Evolutionary conservation across 1,139 yeast species (phyloP).

Genomic region (Geotrichum histeridarum): DNA sequence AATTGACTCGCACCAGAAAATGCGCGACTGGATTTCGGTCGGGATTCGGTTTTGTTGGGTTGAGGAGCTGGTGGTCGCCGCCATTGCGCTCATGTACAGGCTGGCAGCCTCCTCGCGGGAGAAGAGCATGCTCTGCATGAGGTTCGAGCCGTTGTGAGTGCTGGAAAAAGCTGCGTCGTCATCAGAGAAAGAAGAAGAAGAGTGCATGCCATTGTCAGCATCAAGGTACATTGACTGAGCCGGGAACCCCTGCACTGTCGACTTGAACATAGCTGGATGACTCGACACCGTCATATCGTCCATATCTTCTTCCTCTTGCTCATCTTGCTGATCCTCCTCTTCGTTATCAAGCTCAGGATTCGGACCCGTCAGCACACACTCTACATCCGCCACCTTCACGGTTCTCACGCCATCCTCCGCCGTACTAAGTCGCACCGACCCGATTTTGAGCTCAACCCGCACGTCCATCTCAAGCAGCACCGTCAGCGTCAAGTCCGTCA

Average conservation of each 20-base stretch:
- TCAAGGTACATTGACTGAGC: slow-evolving; percentile 11
- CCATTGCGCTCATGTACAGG: slow-evolving; percentile 72
- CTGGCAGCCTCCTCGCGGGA: slow-evolving; percentile 69
- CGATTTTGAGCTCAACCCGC: slow-evolving; percentile 42
- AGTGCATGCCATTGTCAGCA: slow-evolving; percentile 10
- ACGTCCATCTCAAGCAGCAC: slow-evolving; percentile 48
- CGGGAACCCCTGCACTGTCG: background rate
- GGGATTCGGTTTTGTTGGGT: slow-evolving; percentile 11
- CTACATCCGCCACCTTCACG: slow-evolving; percentile 41
- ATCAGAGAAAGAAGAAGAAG: background rate
- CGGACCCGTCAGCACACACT: slow-evolving; percentile 13
- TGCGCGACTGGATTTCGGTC: slow-evolving; percentile 17
- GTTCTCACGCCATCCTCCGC: slow-evolving; percentile 49
- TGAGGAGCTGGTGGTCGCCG: slow-evolving; percentile 19
- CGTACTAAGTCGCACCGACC: slow-evolving; percentile 39
- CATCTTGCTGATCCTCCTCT: background rate
- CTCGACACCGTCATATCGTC: background rate
- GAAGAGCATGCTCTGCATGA: slow-evolving; percentile 59
- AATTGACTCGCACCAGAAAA: slow-evolving; percentile 24
- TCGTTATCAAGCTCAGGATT: background rate
- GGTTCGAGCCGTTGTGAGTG: slow-evolving; percentile 25
- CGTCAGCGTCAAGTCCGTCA: slow-evolving; percentile 45
- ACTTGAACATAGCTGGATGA: slow-evolving; percentile 4
- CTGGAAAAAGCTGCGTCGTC: slow-evolving; percentile 32
- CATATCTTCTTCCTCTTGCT: background rate